A percentile compares a stretch with the other conserved stretches of the same genome.
phyloP scores from a whole-genome alignment of 805 yeast species.

The Hanseniaspora occidentalis region DNA sequence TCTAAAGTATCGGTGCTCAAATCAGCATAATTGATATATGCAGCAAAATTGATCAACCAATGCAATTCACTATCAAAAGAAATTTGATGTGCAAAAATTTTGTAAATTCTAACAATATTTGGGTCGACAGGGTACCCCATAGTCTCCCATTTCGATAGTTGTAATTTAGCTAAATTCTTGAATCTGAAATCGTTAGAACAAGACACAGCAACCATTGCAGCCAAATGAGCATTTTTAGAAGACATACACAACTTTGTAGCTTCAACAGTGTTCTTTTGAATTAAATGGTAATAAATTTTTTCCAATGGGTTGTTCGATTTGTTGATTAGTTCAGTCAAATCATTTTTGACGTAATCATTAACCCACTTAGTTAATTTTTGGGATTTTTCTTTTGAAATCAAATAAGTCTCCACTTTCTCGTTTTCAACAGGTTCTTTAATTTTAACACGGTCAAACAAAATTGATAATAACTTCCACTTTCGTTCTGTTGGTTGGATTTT shows the following conservation, averaged over 20 bases:
- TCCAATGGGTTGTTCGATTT: constrained; percentile 32
- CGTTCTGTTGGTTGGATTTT: constrained; percentile 16
- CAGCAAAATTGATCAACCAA: constrained; percentile 53
- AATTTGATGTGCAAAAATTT: constrained; percentile 45
- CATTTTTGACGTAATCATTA: constrained; percentile 28
- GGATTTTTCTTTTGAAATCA: constrained; percentile 29
- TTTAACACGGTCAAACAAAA: constrained; percentile 40
- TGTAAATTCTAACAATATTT: constrained; percentile 45
- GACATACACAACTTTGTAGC: constrained; percentile 54
- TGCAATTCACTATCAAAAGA: constrained; percentile 33
- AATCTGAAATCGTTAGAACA: constrained; percentile 61
- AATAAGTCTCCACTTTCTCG: constrained; percentile 12
- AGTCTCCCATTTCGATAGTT: constrained; percentile 54
- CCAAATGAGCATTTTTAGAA: constrained; percentile 55
- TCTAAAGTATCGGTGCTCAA: constrained; percentile 25
- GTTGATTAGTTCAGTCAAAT: constrained; percentile 14
- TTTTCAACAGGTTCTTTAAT: constrained; percentile 14
- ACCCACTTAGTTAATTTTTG: constrained; percentile 46
- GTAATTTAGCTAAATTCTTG: constrained; percentile 41
- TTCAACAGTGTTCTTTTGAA: constrained; percentile 41
- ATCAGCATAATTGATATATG: constrained; percentile 54
- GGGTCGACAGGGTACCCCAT: constrained; percentile 33
- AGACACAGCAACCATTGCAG: constrained; percentile 53
- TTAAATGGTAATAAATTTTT: constrained; percentile 34
- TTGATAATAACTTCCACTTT: constrained; percentile 46